These are phyloP conservation scores for Leishmania amazonensis DNA, from an alignment of 208 protist genomes.

Conservation along the genomic window DNA sequence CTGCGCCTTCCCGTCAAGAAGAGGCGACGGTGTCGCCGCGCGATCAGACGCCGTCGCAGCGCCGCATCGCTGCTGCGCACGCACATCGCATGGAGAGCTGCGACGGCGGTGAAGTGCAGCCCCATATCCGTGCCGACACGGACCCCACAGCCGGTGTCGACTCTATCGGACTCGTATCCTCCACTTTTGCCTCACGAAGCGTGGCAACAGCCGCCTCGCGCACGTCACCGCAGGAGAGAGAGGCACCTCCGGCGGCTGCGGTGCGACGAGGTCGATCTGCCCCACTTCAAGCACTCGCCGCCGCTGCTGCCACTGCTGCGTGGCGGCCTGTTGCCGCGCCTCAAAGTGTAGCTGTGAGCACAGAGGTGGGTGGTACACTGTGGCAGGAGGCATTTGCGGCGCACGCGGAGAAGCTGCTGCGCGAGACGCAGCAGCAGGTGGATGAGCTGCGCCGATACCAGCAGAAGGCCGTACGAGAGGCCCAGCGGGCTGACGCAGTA, in stretches of 20 bases:
- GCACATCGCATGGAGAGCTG: background rate
- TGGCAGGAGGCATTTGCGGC: conserved; percentile 25
- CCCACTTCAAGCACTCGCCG: background rate
- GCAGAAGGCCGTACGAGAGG: background rate
- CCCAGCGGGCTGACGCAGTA: conserved; percentile 16
- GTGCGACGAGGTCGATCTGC: background rate
- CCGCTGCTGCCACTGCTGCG: background rate
- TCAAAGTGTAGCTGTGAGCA: background rate
- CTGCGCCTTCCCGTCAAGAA: background rate
- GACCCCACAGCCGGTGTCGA: background rate
- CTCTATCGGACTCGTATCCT: conserved; percentile 4
- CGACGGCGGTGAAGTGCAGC: background rate
- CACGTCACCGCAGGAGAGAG: background rate
- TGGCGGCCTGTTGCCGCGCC: background rate
- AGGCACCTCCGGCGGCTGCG: background rate
- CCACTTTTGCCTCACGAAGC: background rate
- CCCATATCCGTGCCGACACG: too few species aligned
- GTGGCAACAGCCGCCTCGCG: background rate
- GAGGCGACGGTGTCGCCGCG: background rate
- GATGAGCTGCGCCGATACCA: conserved; percentile 20
- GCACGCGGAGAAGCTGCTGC: conserved; percentile 17
- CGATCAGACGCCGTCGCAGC: background rate
- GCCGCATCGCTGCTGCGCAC: background rate
- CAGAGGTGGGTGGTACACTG: background rate
- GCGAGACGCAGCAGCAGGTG: conserved; percentile 25